Evolutionary conservation across 2,329 filamentous ascomycete genomes (phyloP).

Genomic region (Sarocladium kiliense): DNA sequence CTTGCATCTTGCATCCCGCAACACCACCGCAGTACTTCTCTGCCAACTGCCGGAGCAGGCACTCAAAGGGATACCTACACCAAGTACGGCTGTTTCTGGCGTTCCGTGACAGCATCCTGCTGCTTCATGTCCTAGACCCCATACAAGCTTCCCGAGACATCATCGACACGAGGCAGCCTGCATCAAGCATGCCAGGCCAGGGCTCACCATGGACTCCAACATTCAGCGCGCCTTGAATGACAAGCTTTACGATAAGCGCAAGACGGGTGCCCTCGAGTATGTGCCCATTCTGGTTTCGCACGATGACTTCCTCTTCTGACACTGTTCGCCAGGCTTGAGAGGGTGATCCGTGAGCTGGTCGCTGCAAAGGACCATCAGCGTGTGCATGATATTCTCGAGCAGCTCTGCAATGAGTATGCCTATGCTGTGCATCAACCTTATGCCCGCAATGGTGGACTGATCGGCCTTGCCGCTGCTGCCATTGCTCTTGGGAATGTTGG

Average conservation of each 20-base stretch:
- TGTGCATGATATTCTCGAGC: constrained; percentile 84
- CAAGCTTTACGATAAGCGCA: constrained; percentile 98
- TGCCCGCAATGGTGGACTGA: constrained; percentile 91
- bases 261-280: constrained; percentile 93
- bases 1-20: not conserved
- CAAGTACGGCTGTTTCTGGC: not conserved
- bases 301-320: not conserved
- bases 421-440: constrained; percentile 97
- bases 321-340: constrained; percentile 64
- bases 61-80: not conserved
- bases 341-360: constrained; percentile 79
- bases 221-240: constrained; percentile 92
- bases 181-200: constrained; percentile 12
- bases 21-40: not conserved
- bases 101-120: not conserved
- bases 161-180: not conserved
- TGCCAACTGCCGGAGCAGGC: not conserved
- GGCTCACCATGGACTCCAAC: constrained; percentile 68
- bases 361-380: constrained; percentile 70
- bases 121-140: not conserved
- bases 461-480: constrained; percentile 89
- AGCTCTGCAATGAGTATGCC: constrained; percentile 95
- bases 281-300: constrained; percentile 24
- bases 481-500: constrained; percentile 89
- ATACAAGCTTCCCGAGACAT: constrained; percentile 3